phyloP scores from a whole-genome alignment of 371 early-diverging fungal genomes.

The Mucor velutinosus region DNA sequence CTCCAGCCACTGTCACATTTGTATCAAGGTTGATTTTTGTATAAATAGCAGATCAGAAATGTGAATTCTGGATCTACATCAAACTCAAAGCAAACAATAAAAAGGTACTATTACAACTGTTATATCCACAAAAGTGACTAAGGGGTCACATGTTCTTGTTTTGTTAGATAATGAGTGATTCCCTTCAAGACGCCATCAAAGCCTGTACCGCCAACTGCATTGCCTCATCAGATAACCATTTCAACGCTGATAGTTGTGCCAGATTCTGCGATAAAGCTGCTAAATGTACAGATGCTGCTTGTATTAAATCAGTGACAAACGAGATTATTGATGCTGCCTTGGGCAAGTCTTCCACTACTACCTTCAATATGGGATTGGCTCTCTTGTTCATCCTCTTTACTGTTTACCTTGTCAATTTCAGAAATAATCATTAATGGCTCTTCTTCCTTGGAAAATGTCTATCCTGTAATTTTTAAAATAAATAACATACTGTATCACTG shows the following conservation, averaged over 20 bases:
- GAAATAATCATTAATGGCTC: neutral
- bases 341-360: neutral
- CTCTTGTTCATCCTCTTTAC: neutral
- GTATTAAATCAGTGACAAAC: neutral
- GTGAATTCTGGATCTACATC: neutral
- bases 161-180: neutral
- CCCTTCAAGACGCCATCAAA: neutral
- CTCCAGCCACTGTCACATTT: neutral
- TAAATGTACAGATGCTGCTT: neutral
- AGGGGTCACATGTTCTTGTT: neutral
- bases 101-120: neutral
- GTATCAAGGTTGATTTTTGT: neutral
- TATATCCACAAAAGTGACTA: neutral
- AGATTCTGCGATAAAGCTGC: neutral
- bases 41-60: neutral
- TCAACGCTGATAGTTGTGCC: neutral
- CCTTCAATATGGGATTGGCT: neutral
- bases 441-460: neutral
- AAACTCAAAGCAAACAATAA: neutral
- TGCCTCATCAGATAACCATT: neutral
- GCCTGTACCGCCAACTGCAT: neutral
- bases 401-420: neutral
- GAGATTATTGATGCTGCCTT: neutral
- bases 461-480: neutral
- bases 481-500: neutral